These are phyloP conservation scores for Cordyceps fumosorosea DNA, from an alignment of 2,329 filamentous ascomycete species.

Conservation along the genomic window DNA sequence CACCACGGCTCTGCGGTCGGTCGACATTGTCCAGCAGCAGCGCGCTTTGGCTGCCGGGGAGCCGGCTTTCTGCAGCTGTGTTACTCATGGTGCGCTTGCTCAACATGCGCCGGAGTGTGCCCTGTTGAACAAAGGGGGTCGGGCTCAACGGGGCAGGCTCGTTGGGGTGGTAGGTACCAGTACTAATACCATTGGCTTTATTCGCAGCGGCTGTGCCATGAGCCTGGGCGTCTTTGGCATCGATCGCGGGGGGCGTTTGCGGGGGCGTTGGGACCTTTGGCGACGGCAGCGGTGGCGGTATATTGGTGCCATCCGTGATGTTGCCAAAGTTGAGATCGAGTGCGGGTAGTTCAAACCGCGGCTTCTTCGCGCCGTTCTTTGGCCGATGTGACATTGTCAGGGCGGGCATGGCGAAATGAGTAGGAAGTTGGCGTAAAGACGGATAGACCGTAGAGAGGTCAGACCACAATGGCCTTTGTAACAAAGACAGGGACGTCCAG, in stretches of 20 bases:
- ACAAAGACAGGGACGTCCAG: neutral
- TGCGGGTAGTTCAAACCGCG: slow-evolving; percentile 50
- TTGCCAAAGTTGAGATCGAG: slow-evolving; percentile 53
- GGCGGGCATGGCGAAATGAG: neutral
- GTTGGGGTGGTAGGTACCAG: slow-evolving; percentile 42
- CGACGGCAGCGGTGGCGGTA: slow-evolving; percentile 51
- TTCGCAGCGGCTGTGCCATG: slow-evolving; percentile 8
- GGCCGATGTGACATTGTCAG: slow-evolving; percentile 6
- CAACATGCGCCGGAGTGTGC: slow-evolving; percentile 52
- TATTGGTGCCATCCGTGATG: slow-evolving; percentile 54
- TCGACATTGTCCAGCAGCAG: slow-evolving; percentile 23
- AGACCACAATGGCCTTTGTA: neutral
- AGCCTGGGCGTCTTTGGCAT: slow-evolving; percentile 14
- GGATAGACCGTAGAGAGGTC: neutral
- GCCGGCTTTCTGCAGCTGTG: slow-evolving; percentile 44
- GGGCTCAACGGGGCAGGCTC: slow-evolving; percentile 49
- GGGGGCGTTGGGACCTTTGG: slow-evolving; percentile 44
- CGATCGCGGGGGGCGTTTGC: slow-evolving; percentile 25
- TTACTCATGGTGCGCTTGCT: slow-evolving; percentile 50
- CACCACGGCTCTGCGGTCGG: slow-evolving; percentile 46
- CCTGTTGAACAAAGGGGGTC: slow-evolving; percentile 43
- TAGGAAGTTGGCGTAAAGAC: neutral
- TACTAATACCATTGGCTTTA: slow-evolving; percentile 36
- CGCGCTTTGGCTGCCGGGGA: slow-evolving; percentile 32
- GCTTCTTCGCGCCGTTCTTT: slow-evolving; percentile 16